Base-by-base conservation (phyloP, 2,329 filamentous ascomycete species). In the Scedosporium aurantiacum region DNA sequence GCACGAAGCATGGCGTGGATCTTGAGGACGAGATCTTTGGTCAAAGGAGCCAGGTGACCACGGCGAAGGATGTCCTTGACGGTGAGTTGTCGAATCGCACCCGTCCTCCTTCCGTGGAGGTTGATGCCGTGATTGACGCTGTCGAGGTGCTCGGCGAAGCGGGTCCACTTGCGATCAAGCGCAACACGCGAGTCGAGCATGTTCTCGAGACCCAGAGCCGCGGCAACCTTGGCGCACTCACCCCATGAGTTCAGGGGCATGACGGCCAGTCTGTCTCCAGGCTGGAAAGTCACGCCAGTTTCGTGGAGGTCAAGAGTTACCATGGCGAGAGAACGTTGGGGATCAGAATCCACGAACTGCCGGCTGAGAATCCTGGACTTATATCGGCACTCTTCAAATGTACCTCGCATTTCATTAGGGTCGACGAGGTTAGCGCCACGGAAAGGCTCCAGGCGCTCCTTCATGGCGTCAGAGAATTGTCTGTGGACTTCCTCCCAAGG, bases 241-340 rank as follows among this genome's bases (percentile, higher is more conserved):
- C 76, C 75, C 80, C 79, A 82, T 61, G 72, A 75, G 61, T 82
- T 82, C 16, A 82, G 73, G 0, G 79, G 79, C 79, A 82, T 82
- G 2, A 83, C 71, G 0, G 79, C 79, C 5, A 83, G 72, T 4
- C 79, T 74, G 60, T 82, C 80, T 0, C 80, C 80, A 0, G 80
- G 79, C 57, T 76, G 73, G 61, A 81, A 82, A 0, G 79, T 82
- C 54, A 82, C 78, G 0, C 79, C 79, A 0, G 79, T 81, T 57
- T 82, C 74, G 18, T 78, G 74, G 1, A 82, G 75, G 64, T 82
- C 80, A 10, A 82, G 70, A 0, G 77, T 81, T 2, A 82, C 77
- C 64, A 75, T 73, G 0, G 76, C 76, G 60, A 81, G 79, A 0
- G 75, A 76, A 3, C 79, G 70, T 6, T 72, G 72, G 0, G 73